Evolutionary conservation across 306 rosid genomes (phyloP).

Genomic region (Malus orientalis): DNA sequence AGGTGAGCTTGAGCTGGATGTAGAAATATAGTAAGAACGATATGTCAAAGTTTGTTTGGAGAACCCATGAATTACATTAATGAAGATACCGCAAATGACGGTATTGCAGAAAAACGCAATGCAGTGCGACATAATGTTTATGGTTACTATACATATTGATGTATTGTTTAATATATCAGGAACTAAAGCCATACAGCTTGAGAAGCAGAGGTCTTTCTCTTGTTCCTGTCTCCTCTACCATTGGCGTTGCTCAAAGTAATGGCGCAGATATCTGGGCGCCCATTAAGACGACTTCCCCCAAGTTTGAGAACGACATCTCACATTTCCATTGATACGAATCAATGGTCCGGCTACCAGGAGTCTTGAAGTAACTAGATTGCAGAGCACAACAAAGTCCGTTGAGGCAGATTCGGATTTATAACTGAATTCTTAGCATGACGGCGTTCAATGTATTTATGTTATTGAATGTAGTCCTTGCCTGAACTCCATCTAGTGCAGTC

Average conservation of each 20-base stretch:
- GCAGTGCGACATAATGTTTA: background rate
- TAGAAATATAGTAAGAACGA: background rate
- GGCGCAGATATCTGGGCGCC: conserved; percentile 99
- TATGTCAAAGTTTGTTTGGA: background rate
- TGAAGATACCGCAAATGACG: too few relatives aligned
- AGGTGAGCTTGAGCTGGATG: conserved; percentile 48
- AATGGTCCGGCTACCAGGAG: conserved; percentile 14
- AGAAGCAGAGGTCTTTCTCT: conserved; percentile 84
- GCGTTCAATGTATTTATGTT: conserved; percentile 18
- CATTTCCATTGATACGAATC: conserved; percentile 40
- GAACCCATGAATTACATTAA: background rate
- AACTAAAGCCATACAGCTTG: conserved; percentile 53
- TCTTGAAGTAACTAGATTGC: conserved; percentile 16
- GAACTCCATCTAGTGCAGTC: conserved; percentile 15
- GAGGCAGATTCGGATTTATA: conserved; percentile 14
- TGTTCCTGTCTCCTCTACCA: conserved; percentile 65
- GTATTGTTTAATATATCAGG: conserved; percentile 28
- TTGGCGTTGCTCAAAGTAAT: conserved; percentile 82
- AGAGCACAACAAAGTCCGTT: conserved; percentile 12
- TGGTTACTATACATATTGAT: background rate
- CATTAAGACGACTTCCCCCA: conserved; percentile 58
- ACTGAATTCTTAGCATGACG: conserved; percentile 20
- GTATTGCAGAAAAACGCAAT: too few relatives aligned
- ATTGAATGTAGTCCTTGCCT: conserved; percentile 19
- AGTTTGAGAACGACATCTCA: conserved; percentile 32